Conservation (phyloP, 768 basidiomycete genomes). For the Suillus subluteus region DNA sequence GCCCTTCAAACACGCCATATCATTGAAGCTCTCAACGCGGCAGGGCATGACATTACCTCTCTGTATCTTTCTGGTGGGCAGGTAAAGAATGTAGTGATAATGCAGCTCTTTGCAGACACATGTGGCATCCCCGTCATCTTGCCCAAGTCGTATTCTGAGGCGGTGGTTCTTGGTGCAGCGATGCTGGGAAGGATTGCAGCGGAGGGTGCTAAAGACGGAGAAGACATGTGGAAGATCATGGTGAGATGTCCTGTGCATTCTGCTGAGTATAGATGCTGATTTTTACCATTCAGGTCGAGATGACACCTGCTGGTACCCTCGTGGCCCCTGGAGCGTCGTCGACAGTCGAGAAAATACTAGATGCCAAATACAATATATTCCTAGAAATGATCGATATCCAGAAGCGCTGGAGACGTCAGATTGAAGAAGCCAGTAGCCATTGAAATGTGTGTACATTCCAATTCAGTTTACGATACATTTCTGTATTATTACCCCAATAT, state of each 20-base stretch:
- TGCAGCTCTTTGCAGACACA: constrained; percentile 87
- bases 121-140: constrained; percentile 84
- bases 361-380: constrained; percentile 95
- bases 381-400: constrained; percentile 87
- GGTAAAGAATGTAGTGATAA: constrained; percentile 85
- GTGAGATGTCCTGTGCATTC: constrained; percentile 40
- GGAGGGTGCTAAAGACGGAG: constrained; percentile 58
- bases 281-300: constrained; percentile 65
- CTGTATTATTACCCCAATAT: constrained; percentile 5
- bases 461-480: not conserved
- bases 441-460: constrained; percentile 12
- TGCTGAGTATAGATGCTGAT: not conserved
- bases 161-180: constrained; percentile 91
- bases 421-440: constrained; percentile 56
- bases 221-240: constrained; percentile 91
- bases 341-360: constrained; percentile 74
- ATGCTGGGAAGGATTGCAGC: constrained; percentile 91
- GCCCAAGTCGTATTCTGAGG: constrained; percentile 72
- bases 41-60: constrained; percentile 79
- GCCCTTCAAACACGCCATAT: constrained; percentile 95
- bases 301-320: constrained; percentile 84
- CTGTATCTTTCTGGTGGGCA: constrained; percentile 96
- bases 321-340: constrained; percentile 63
- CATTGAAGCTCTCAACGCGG: constrained; percentile 84
- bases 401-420: constrained; percentile 80